These are phyloP conservation scores for Arachnopeziza araneosa DNA, from an alignment of 2,329 filamentous ascomycete species.

Conservation along the genomic window DNA sequence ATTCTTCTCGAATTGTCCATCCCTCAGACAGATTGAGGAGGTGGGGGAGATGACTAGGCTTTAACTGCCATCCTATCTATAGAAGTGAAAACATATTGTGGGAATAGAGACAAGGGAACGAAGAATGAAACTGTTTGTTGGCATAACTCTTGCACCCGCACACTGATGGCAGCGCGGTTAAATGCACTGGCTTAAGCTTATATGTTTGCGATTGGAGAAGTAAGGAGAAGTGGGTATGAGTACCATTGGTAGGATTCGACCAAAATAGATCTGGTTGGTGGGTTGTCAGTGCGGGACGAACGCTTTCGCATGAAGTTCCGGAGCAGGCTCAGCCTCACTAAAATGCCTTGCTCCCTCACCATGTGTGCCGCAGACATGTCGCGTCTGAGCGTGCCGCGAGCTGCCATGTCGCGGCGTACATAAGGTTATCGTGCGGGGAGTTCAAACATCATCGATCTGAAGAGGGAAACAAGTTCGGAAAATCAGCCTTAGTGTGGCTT, in stretches of 20 bases:
- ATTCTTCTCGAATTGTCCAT: conserved; percentile 4
- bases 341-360: conserved; percentile 6
- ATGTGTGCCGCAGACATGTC: not conserved
- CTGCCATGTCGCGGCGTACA: not conserved
- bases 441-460: not conserved
- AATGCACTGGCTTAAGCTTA: conserved; percentile 4
- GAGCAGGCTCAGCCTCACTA: conserved; percentile 8
- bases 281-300: conserved; percentile 13
- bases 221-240: not conserved
- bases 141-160: not conserved
- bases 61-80: not conserved
- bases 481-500: not conserved
- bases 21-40: not conserved
- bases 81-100: not conserved
- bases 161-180: conserved; percentile 7
- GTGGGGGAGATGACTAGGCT: not conserved
- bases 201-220: not conserved
- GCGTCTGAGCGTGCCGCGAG: conserved; percentile 4
- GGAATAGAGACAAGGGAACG: conserved; percentile 1
- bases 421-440: not conserved
- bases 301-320: conserved; percentile 7
- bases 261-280: conserved; percentile 11
- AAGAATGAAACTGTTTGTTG: not conserved
- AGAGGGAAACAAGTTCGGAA: not conserved
- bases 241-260: not conserved